Evolutionary conservation across 2,329 filamentous ascomycete genomes (phyloP).

Genomic region (Chaetomiaceae sp.): DNA sequence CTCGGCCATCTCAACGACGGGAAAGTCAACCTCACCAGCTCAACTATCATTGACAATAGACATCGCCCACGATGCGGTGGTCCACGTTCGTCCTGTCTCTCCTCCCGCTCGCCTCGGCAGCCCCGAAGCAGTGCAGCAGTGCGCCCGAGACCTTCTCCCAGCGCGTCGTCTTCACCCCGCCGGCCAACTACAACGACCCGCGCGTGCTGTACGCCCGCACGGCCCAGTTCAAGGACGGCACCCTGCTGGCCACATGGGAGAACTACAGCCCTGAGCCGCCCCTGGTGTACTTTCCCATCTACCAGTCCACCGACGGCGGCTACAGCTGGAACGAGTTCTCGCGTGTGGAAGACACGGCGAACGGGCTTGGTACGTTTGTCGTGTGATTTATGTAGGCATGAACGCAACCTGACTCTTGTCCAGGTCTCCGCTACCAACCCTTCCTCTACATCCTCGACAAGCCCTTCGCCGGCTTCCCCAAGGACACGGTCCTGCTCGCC

Average conservation of each 20-base stretch:
- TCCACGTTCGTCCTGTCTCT: constrained; percentile 2
- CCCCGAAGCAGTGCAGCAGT: constrained; percentile 8
- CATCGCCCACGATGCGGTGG: constrained; percentile 7
- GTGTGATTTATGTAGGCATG: too few species aligned
- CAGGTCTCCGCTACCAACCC: constrained; percentile 59
- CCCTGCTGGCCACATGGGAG: constrained; percentile 48
- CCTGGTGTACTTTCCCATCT: constrained; percentile 51
- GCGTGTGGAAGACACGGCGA: constrained; percentile 57
- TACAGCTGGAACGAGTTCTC: constrained; percentile 60
- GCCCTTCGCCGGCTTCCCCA: constrained; percentile 51
- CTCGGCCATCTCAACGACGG: too few species aligned
- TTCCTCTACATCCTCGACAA: constrained; percentile 60
- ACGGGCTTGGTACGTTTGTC: constrained; percentile 49
- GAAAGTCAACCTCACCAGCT: background rate
- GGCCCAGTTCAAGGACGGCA: constrained; percentile 41
- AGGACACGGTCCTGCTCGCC: constrained; percentile 61
- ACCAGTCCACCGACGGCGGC: constrained; percentile 48
- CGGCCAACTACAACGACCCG: constrained; percentile 35
- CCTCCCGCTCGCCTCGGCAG: constrained; percentile 9
- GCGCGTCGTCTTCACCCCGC: constrained; percentile 40
- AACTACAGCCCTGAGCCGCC: constrained; percentile 42
- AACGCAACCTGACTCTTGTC: too few species aligned
- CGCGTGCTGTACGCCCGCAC: constrained; percentile 41
- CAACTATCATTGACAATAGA: background rate
- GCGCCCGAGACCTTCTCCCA: constrained; percentile 13